Base-by-base conservation (phyloP, 148 eudicot genomes). In the Rhododendron henanense region DNA sequence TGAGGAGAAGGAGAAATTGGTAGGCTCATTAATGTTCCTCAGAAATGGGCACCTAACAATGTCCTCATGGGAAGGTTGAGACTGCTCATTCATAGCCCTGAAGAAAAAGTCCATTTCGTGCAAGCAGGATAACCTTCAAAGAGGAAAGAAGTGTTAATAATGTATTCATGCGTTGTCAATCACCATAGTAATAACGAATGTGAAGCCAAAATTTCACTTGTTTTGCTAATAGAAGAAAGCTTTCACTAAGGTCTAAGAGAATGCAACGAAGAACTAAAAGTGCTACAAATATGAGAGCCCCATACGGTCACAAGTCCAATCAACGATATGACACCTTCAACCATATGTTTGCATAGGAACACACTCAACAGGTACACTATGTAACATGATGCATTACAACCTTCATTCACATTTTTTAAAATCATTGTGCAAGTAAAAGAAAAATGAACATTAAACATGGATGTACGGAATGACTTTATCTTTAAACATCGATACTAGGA, bases 1-100 rank as follows among this genome's bases (percentile, higher is more conserved):
- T 51, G 94, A 85, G 85, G 93, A 84, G 81, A 97, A 92, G 65
- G 98, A 95, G 85, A 97, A 93, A 90, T 92, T 93, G 33, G 99
- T 97, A 10, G 98, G 99, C 89, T 92, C 92, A 90, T 95, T 93
- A 83, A 97, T 95, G 87, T 97, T 97, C 87, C 94, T 90, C 91
- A 97, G 85, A 88, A 97, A 97, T 45, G 99, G 99, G 80, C 99
- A 97, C 85, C 90, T 94, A 57, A 80, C 65, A 81, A 94, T 87
- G 84, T 91, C 96, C 59, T 89, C 92, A 47, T 93, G 88, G 59
- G 90, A 91, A 67, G 91, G 88, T 78, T 85, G 84, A 53, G 96
- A 91, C 83, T 92, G 93, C 81, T 89, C 94, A 47, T 89, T 83
- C 82, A 78, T 69, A 53, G 89, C 90, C 88, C 91, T 88, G 84